phyloP scores from a whole-genome alignment of 257 asterid genomes.

The Salvia hispanica region DNA sequence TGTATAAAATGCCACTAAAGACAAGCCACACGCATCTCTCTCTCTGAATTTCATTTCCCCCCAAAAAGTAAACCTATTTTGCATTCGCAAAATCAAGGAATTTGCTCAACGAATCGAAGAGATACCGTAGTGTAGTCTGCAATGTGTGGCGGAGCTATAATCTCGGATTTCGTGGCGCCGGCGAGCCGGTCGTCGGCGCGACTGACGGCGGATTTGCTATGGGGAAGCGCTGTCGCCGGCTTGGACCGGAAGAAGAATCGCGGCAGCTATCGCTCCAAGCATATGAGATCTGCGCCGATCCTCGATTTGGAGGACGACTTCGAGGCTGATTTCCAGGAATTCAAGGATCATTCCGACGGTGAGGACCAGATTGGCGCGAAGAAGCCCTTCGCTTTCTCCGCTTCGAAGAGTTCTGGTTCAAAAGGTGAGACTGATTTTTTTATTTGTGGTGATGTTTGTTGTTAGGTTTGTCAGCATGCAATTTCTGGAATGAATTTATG shows the following conservation, averaged over 20 bases:
- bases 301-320: constrained; percentile 64
- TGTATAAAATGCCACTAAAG: constrained; percentile 25
- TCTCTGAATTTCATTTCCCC: constrained; percentile 17
- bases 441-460: not conserved
- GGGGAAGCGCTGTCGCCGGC: constrained; percentile 62
- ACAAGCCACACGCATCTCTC: constrained; percentile 15
- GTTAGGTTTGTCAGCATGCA: not conserved
- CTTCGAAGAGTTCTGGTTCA: constrained; percentile 39
- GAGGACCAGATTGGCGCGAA: constrained; percentile 46
- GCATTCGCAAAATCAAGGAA: constrained; percentile 14
- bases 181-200: constrained; percentile 66
- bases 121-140: not conserved
- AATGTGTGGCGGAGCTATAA: constrained; percentile 95
- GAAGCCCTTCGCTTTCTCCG: constrained; percentile 55
- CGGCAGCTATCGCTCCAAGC: constrained; percentile 49
- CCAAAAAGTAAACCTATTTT: not conserved
- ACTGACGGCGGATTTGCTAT: constrained; percentile 76
- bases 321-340: constrained; percentile 87
- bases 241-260: constrained; percentile 47
- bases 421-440: constrained; percentile 35
- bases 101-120: not conserved
- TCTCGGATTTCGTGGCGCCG: constrained; percentile 62
- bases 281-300: constrained; percentile 54
- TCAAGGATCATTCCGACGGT: constrained; percentile 57
- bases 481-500: not conserved